phyloP scores from a whole-genome alignment of 1,284 basidiomycete genomes.

The Puccinia novopanici region DNA sequence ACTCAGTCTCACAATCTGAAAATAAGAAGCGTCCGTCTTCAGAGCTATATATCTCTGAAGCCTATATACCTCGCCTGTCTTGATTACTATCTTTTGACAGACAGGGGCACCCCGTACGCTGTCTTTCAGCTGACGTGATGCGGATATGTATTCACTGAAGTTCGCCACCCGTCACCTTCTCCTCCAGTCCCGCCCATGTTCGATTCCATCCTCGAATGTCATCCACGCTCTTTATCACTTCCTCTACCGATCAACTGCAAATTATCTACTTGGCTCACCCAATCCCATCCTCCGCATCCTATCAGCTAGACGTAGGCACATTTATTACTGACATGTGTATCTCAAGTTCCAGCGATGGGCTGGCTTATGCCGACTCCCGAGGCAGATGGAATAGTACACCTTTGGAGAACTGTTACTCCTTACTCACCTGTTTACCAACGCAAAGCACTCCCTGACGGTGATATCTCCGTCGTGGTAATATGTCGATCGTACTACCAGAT shows the following conservation, averaged over 20 bases:
- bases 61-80: background rate
- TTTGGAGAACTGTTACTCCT: slow-evolving; percentile 73
- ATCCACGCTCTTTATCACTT: slow-evolving; percentile 76
- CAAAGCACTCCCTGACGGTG: slow-evolving; percentile 59
- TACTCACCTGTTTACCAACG: slow-evolving; percentile 62
- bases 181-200: slow-evolving; percentile 83
- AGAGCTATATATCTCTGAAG: background rate
- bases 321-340: slow-evolving; percentile 80
- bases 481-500: slow-evolving; percentile 80
- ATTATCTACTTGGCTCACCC: slow-evolving; percentile 79
- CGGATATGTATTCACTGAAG: no score
- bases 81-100: slow-evolving; percentile 60
- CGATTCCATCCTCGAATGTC: slow-evolving; percentile 77
- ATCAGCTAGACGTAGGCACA: slow-evolving; percentile 65
- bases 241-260: slow-evolving; percentile 83
- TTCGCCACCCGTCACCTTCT: slow-evolving; percentile 84
- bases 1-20: background rate
- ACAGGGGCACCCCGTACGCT: slow-evolving; percentile 81
- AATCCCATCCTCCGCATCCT: slow-evolving; percentile 4
- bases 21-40: no score
- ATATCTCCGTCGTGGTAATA: slow-evolving; percentile 70
- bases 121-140: no score
- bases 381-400: slow-evolving; percentile 78
- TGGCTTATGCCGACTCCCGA: slow-evolving; percentile 93
- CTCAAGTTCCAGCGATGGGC: slow-evolving; percentile 81